Conservation (phyloP, 495 filamentous ascomycete genomes). For the Lophiotrema nucula region DNA sequence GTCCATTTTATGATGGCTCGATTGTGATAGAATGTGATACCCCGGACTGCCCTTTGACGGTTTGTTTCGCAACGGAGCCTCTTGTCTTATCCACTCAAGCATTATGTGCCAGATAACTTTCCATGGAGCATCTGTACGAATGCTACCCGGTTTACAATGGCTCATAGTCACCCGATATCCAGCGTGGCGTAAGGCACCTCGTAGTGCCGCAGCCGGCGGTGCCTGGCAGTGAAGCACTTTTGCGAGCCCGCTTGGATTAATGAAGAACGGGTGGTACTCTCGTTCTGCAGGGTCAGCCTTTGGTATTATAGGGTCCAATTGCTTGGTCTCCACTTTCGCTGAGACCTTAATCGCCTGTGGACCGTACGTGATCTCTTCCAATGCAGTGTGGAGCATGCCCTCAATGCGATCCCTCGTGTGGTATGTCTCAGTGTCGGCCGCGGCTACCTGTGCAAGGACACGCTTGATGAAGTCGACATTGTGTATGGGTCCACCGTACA, state of each 20-base stretch:
- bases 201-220: constrained; percentile 66
- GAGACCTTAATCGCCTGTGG: not conserved
- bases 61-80: constrained; percentile 67
- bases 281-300: constrained; percentile 35
- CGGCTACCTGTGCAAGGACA: constrained; percentile 67
- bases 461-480: constrained; percentile 74
- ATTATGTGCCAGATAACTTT: constrained; percentile 87
- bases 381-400: constrained; percentile 85
- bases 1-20: constrained; percentile 25
- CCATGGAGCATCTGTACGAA: constrained; percentile 92
- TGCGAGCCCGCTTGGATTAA: constrained; percentile 68
- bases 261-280: constrained; percentile 80
- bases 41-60: constrained; percentile 69
- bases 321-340: constrained; percentile 1
- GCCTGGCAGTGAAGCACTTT: constrained; percentile 75
- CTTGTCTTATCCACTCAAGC: constrained; percentile 83
- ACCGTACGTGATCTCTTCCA: constrained; percentile 61
- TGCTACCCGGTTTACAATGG: constrained; percentile 81
- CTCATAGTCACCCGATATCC: constrained; percentile 80
- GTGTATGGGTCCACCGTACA: constrained; percentile 91
- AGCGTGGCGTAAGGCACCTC: constrained; percentile 74
- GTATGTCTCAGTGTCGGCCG: constrained; percentile 63
- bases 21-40: constrained; percentile 61
- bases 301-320: constrained; percentile 10
- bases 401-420: constrained; percentile 75